Conservation (phyloP, 2,329 filamentous ascomycete species). For the Capronia coronata region DNA sequence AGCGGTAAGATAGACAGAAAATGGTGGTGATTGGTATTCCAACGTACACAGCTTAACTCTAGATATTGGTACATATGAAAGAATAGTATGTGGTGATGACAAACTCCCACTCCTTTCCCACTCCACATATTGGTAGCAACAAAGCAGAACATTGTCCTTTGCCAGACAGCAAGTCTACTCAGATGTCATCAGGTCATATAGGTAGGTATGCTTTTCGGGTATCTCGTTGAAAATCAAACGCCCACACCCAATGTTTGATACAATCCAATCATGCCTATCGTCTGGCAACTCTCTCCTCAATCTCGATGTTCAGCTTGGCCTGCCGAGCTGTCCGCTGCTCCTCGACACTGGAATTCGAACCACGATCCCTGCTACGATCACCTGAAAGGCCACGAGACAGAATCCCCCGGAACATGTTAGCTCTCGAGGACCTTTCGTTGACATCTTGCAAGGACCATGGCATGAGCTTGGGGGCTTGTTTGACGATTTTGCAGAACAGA, state of each 20-base stretch:
- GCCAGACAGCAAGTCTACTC: conserved; percentile 25
- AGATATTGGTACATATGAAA: conserved; percentile 15
- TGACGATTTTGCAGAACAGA: conserved; percentile 81
- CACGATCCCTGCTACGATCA: conserved; percentile 25
- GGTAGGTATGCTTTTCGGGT: conserved; percentile 22
- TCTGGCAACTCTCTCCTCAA: conserved; percentile 19
- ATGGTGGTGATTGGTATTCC: conserved; percentile 8
- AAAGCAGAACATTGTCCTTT: conserved; percentile 23
- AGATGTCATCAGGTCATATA: conserved; percentile 24
- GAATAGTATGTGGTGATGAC: not conserved
- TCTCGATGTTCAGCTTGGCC: conserved; percentile 21
- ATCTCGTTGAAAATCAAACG: conserved; percentile 22
- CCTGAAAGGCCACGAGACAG: conserved; percentile 23
- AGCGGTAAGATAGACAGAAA: too few species aligned
- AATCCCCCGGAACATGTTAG: conserved; percentile 22
- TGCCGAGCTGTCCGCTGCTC: conserved; percentile 18
- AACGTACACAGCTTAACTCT: conserved; percentile 4
- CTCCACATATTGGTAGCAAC: conserved; percentile 6
- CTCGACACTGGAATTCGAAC: conserved; percentile 17
- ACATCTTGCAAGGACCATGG: conserved; percentile 23
- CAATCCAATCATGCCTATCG: conserved; percentile 15
- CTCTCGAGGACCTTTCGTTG: conserved; percentile 16
- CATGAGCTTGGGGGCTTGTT: conserved; percentile 44
- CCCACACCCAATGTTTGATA: conserved; percentile 19
- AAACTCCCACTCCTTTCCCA: conserved; percentile 6